Evolutionary conservation across 2,329 filamentous ascomycete genomes (phyloP).

Genomic region (Triangularia setosa): DNA sequence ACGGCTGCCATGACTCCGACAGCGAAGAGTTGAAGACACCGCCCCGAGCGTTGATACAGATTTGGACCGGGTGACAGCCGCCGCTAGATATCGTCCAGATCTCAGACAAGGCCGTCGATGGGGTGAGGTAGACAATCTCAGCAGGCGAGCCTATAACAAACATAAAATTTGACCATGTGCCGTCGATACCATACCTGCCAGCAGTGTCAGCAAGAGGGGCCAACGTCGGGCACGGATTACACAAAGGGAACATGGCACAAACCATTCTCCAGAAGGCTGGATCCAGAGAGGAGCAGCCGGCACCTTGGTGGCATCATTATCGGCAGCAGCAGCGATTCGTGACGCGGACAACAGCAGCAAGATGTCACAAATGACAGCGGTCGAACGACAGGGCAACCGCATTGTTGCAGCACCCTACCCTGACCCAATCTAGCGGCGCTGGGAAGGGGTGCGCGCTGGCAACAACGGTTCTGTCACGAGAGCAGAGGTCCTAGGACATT

Average conservation of each 20-base stretch:
- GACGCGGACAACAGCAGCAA: slow-evolving; percentile 25
- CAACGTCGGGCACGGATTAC: slow-evolving; percentile 4
- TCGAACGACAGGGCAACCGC: slow-evolving; percentile 26
- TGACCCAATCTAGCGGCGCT: slow-evolving; percentile 19
- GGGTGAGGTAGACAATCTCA: slow-evolving; percentile 48
- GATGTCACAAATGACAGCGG: slow-evolving; percentile 27
- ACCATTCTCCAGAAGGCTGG: slow-evolving; percentile 29
- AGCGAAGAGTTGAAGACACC: slow-evolving; percentile 50
- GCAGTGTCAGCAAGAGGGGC: slow-evolving; percentile 15
- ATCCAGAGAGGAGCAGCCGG: slow-evolving; percentile 23
- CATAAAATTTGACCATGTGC: slow-evolving; percentile 67
- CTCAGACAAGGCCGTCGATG: slow-evolving; percentile 67
- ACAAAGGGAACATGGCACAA: slow-evolving; percentile 13
- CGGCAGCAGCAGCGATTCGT: slow-evolving; percentile 15
- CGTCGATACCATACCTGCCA: slow-evolving; percentile 59
- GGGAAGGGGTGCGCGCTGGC: slow-evolving; percentile 10
- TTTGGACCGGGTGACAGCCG: slow-evolving; percentile 50
- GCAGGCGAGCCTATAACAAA: slow-evolving; percentile 48
- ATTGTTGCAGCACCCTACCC: slow-evolving; percentile 29
- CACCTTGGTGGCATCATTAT: slow-evolving; percentile 7
- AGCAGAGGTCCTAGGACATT: slow-evolving; percentile 26
- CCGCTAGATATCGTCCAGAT: slow-evolving; percentile 63
- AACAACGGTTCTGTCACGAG: slow-evolving; percentile 22
- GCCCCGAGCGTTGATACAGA: slow-evolving; percentile 56
- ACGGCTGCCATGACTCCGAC: slow-evolving; percentile 55